Evolutionary conservation across 257 asterid genomes (phyloP), one percentile per base, ranked within the genome.

Genomic region (Solanum lignicaule): DNA sequence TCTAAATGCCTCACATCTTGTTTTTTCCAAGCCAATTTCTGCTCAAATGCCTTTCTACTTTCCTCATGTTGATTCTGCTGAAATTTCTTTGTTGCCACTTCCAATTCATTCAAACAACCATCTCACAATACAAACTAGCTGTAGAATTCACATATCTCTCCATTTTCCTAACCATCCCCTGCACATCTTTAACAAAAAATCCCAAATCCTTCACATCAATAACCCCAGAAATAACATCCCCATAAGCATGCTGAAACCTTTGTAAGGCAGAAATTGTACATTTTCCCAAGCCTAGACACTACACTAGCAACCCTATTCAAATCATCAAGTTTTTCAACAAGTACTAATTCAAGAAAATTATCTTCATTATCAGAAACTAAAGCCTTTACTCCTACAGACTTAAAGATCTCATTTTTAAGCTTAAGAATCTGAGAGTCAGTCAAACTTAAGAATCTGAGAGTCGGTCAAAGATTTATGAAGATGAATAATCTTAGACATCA

Each of bases 191-290:
- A 78, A 94, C 98, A 82, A 94, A 89, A 88, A 96, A 93, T n/a
- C 96, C 95, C 89, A 96, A 87, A 83, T 95, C 94, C 84, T 86
- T 93, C 74, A 95, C 92, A 39, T 93, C 94, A 88, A 96, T 95
- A 16, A 75, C 93, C 82, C 97, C 98, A 52, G 93, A 93, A 87
- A 91, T 79, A 7, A 97, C 91, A 90, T 97, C 99, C 25, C 95
- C 93, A 90, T 95, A 97, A 38, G 95, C 99, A 88, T 97, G 99
- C 90, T 96, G 95, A 88, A 97, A 97, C 31, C 99, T 98, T 88
- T 95, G 99, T 46, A 96, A 88, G 1, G 98, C 98, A 31, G 98
- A 94, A 33, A 95, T 76, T 1, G 95, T 92, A 91, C 99, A 97
- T 93, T 93, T 91, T 93, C 71, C 99, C 99, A 76, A 97, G 89